Evolutionary conservation across 768 basidiomycete genomes (phyloP), one percentile per base, ranked within the genome.

Genomic region (Infundibulicybe gibba): DNA sequence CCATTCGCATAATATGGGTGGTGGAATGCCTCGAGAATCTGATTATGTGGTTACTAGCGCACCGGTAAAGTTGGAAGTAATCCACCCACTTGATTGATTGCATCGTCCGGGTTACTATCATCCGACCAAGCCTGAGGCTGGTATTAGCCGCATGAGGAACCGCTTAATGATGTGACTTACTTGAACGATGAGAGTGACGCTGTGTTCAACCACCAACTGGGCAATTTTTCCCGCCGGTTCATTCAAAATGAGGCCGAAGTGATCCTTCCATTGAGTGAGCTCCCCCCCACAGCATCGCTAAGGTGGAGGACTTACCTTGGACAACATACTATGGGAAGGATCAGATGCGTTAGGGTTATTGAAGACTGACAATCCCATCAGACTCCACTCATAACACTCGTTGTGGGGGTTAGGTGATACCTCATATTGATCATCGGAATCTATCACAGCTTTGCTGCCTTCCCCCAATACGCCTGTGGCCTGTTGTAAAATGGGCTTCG

Each of bases 211-310:
- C 12, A 90, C 75, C 20, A 84, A 61, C 56, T 79, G 74, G 6
- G 85, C 86, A 42, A 87, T 79, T 58, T 85, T 82, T 3, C 86
- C 85, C 10, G 86, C 86, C 0, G 86, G 84, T 56, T 87, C 83
- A 59, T 87, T 88, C 43, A 87, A 67, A 44, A 86, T 81, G 37
- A 85, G 74, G 4, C 70, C 77, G 55, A 88, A 86, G 62, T 87
- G 85, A 58, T 87, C 85, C 80, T 85, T 40, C 21, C 39, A 8
- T 8, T 32, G 37, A 48, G 43, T 47, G 33, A 32, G 44, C 43
- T 10, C 15, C 14, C 37, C 43, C 37, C 37, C 30, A 16, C 43
- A 6, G n/a, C n/a, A 33, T 20, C 33, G 6, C n/a, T 31, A 38
- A 13, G 13, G 13, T 17, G 25, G 16, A 13, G 8, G 40, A 42